Evolutionary conservation across 2,329 filamentous ascomycete genomes (phyloP).

Genomic region (Balansia obtecta): DNA sequence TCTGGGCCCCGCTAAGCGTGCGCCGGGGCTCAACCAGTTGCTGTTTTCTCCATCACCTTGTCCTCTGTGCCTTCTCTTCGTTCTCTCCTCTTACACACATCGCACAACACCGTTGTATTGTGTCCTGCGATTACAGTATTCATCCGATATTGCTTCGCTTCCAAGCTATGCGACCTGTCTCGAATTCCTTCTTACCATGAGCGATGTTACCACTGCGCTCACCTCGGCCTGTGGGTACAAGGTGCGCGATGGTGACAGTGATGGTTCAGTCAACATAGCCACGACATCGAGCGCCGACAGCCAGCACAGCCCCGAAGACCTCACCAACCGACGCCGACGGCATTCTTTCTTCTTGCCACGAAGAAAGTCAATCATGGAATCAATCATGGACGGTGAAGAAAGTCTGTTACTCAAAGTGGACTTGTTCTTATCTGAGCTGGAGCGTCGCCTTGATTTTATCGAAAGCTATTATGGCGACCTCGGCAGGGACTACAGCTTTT

Average conservation of each 20-base stretch:
- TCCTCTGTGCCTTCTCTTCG: no score
- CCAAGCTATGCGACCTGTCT: background rate
- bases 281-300: conserved; percentile 29
- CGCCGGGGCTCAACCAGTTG: no score
- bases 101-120: background rate
- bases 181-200: conserved; percentile 17
- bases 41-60: no score
- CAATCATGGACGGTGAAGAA: conserved; percentile 52
- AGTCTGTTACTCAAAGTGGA: conserved; percentile 55
- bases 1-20: no score
- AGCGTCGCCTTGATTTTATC: conserved; percentile 73
- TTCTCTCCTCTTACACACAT: background rate
- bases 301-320: conserved; percentile 14
- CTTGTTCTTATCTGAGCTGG: conserved; percentile 72
- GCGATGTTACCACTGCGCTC: conserved; percentile 25
- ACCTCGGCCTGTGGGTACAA: conserved; percentile 25
- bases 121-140: background rate
- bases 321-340: conserved; percentile 29
- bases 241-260: conserved; percentile 15
- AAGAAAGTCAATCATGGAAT: conserved; percentile 45
- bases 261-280: conserved; percentile 20
- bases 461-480: conserved; percentile 84
- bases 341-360: conserved; percentile 47
- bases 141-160: background rate
- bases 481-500: conserved; percentile 71